Percentiles rank a stretch among this genome's conserved stretches.
These are phyloP conservation scores for Fusarium sulawesiense DNA, from an alignment of 2,329 filamentous ascomycete genomes.

Conservation along the genomic window DNA sequence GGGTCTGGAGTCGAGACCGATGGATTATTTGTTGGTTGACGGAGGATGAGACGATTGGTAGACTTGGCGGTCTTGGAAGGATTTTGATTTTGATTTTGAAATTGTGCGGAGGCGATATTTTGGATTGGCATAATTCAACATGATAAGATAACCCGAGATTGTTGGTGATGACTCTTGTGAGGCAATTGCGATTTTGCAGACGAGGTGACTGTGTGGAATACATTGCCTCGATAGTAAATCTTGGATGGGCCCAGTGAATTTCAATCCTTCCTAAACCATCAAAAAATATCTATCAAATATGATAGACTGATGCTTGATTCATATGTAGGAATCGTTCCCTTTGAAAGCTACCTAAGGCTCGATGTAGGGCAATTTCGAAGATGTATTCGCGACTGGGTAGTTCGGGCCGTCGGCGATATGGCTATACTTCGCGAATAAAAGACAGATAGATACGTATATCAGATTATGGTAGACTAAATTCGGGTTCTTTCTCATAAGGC, in stretches of 20 bases:
- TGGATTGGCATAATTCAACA: background rate
- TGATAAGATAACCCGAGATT: too few species aligned
- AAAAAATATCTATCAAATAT: background rate
- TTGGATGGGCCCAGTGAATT: too few species aligned
- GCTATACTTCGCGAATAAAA: too few species aligned
- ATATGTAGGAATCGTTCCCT: too few species aligned
- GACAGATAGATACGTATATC: background rate
- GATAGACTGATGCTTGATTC: too few species aligned
- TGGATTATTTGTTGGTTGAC: background rate
- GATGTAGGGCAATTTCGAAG: too few species aligned
- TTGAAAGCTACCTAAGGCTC: too few species aligned
- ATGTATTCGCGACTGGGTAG: too few species aligned
- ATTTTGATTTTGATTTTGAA: background rate
- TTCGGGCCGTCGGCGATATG: too few species aligned
- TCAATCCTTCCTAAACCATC: background rate
- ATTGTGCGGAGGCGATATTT: background rate
- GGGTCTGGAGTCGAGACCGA: conserved; percentile 1
- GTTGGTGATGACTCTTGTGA: background rate
- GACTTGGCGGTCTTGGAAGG: background rate
- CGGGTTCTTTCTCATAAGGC: background rate
- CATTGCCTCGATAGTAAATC: too few species aligned
- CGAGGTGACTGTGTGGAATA: too few species aligned
- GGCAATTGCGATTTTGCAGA: background rate
- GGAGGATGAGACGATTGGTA: background rate
- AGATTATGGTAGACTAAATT: background rate